Conservation (phyloP, 2,329 filamentous ascomycete genomes). For the Hortaea werneckii region DNA sequence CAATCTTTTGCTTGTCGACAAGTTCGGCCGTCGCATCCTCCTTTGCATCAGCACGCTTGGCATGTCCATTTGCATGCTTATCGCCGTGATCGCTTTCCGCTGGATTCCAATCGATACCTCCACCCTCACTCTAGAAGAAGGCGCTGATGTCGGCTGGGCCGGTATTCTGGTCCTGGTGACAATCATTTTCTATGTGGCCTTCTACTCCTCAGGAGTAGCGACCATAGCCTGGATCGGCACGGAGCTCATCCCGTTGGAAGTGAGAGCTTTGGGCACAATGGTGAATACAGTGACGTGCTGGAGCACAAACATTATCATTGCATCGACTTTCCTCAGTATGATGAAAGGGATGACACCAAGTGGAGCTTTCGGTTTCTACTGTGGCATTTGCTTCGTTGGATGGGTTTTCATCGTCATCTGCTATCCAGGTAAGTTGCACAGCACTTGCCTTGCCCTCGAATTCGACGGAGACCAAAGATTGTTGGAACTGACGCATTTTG, state of each 20-base stretch:
- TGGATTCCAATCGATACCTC: conserved; percentile 40
- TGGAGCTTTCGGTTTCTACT: conserved; percentile 44
- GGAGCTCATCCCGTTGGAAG: conserved; percentile 39
- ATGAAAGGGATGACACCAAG: conserved; percentile 42
- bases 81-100: conserved; percentile 62
- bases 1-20: conserved; percentile 39
- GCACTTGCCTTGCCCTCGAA: no score
- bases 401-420: conserved; percentile 40
- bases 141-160: conserved; percentile 22
- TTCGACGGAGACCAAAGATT: no score
- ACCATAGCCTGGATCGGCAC: conserved; percentile 40
- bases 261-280: conserved; percentile 42
- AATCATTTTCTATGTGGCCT: conserved; percentile 35
- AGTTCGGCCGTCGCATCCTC: conserved; percentile 35
- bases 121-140: conserved; percentile 22
- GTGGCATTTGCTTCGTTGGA: conserved; percentile 39
- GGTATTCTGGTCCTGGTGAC: conserved; percentile 32
- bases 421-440: conserved; percentile 28
- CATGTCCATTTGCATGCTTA: conserved; percentile 52
- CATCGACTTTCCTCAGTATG: conserved; percentile 41
- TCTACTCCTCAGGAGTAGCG: conserved; percentile 37
- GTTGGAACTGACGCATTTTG: no score
- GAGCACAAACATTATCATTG: conserved; percentile 41
- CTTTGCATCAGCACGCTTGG: conserved; percentile 35
- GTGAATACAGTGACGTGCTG: conserved; percentile 36